These are phyloP conservation scores for Vanrija sp. DNA, from an alignment of 1,284 basidiomycete genomes.

Conservation along the genomic window DNA sequence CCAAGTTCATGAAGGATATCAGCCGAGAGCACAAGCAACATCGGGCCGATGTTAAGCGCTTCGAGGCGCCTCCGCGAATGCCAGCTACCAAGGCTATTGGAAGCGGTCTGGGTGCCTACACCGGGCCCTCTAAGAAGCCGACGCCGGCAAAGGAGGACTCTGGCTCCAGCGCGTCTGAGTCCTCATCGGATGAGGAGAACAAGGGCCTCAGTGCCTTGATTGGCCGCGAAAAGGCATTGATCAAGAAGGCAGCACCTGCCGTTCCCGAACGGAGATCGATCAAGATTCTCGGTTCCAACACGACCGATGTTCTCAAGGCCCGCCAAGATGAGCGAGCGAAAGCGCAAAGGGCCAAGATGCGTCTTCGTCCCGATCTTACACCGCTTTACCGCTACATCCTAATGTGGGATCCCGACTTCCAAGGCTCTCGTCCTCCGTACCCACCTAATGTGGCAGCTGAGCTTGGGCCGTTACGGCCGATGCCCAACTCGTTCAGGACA, in stretches of 20 bases:
- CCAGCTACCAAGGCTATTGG: constrained; percentile 34
- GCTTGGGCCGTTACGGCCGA: constrained; percentile 42
- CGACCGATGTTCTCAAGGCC: constrained; percentile 28
- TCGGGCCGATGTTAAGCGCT: constrained; percentile 7
- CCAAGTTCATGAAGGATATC: constrained; percentile 42
- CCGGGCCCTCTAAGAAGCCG: constrained; percentile 15
- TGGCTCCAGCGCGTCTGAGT: constrained; percentile 42
- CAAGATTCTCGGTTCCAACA: constrained; percentile 59
- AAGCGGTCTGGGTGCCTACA: constrained; percentile 40
- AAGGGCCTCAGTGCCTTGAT: constrained; percentile 60
- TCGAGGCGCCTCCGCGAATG: constrained; percentile 18
- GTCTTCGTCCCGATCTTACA: constrained; percentile 77
- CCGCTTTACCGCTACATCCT: constrained; percentile 75
- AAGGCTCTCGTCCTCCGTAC: constrained; percentile 54
- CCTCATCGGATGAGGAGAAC: constrained; percentile 55
- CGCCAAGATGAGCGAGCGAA: constrained; percentile 59
- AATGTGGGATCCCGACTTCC: constrained; percentile 78
- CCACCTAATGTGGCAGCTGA: constrained; percentile 55
- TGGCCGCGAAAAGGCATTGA: constrained; percentile 47
- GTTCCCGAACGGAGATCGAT: constrained; percentile 61
- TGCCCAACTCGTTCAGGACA: constrained; percentile 66
- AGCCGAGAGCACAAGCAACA: constrained; percentile 29
- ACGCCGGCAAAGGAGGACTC: constrained; percentile 20
- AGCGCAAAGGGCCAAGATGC: constrained; percentile 61
- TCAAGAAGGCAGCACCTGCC: constrained; percentile 39